phyloP scores from a whole-genome alignment of 73 alveolate genomes.

The Stentor coeruleus region DNA sequence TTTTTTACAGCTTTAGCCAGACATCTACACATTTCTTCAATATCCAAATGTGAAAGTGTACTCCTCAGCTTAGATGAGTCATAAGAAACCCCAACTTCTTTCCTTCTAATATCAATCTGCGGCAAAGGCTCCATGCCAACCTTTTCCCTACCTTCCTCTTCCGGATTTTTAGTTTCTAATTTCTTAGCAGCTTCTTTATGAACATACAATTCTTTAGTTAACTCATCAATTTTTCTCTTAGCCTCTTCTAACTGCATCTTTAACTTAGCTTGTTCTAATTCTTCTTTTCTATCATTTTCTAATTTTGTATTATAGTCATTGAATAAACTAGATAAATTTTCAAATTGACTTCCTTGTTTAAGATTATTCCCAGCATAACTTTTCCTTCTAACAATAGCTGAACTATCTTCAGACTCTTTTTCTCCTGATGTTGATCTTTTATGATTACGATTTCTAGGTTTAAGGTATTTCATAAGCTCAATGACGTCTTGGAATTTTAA shows the following conservation, averaged over 20 bases:
- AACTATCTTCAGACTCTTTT: constrained; percentile 8
- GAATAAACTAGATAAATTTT: not conserved
- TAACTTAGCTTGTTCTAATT: constrained; percentile 9
- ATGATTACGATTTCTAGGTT: constrained; percentile 12
- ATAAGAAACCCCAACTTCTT: constrained; percentile 31
- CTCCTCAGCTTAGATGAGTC: constrained; percentile 46
- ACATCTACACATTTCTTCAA: constrained; percentile 62
- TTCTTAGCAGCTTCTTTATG: constrained; percentile 18
- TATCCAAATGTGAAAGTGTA: constrained; percentile 50
- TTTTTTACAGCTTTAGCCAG: constrained; percentile 45
- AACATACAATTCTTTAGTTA: constrained; percentile 14
- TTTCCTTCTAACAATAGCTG: not conserved
- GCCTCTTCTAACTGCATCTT: constrained; percentile 25
- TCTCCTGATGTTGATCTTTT: not conserved
- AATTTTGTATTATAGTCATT: constrained; percentile 4
- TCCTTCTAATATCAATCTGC: constrained; percentile 24
- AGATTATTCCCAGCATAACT: not conserved
- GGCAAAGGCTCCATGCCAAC: constrained; percentile 30
- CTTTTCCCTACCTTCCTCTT: too few relatives aligned
- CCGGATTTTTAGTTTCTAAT: not conserved
- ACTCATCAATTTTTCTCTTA: constrained; percentile 17
- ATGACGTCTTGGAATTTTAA: constrained; percentile 26
- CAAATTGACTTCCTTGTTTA: not conserved
- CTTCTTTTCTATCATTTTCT: not conserved
- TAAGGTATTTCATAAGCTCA: constrained; percentile 15